Percentiles rank a stretch among this genome's conserved stretches.
Conservation (phyloP, 768 basidiomycete species). For the Pleurotus eryngii region DNA sequence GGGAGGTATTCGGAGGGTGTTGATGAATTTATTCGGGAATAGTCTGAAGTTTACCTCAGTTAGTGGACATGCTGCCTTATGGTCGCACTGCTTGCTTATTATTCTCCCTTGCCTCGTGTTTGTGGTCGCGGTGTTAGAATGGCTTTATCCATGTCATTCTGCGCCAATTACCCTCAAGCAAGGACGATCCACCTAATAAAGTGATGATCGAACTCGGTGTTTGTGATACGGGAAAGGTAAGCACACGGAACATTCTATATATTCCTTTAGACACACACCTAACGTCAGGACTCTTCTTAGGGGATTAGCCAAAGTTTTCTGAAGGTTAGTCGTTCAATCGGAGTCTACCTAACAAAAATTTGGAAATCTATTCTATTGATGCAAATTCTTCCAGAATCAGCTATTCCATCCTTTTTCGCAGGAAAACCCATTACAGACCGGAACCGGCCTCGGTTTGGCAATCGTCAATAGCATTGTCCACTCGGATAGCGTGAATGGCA, state of each 20-base stretch:
- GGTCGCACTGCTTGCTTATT: neutral
- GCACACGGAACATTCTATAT: slow-evolving; percentile 2
- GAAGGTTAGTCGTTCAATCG: slow-evolving; percentile 46
- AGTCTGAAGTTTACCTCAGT: slow-evolving; percentile 90
- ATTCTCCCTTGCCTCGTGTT: neutral
- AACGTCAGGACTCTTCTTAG: slow-evolving; percentile 24
- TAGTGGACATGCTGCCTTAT: slow-evolving; percentile 18
- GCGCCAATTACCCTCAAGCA: slow-evolving; percentile 61
- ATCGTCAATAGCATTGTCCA: slow-evolving; percentile 92
- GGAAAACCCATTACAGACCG: slow-evolving; percentile 90
- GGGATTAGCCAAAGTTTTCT: slow-evolving; percentile 93
- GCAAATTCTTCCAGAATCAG: slow-evolving; percentile 62
- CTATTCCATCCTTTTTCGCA: slow-evolving; percentile 97
- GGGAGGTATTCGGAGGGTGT: slow-evolving; percentile 84
- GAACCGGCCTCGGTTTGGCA: slow-evolving; percentile 90
- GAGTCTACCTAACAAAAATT: neutral
- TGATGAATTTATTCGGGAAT: slow-evolving; percentile 96
- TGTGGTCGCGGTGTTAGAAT: slow-evolving; percentile 40
- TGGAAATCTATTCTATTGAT: neutral
- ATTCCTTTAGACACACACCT: no score
- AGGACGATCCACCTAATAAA: slow-evolving; percentile 51
- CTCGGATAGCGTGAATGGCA: slow-evolving; percentile 82
- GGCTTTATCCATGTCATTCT: slow-evolving; percentile 87
- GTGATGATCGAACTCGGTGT: slow-evolving; percentile 83
- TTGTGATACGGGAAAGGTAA: slow-evolving; percentile 84